Base-by-base conservation (phyloP, 2,329 filamentous ascomycete species). In the Pseudonectria foliicola region DNA sequence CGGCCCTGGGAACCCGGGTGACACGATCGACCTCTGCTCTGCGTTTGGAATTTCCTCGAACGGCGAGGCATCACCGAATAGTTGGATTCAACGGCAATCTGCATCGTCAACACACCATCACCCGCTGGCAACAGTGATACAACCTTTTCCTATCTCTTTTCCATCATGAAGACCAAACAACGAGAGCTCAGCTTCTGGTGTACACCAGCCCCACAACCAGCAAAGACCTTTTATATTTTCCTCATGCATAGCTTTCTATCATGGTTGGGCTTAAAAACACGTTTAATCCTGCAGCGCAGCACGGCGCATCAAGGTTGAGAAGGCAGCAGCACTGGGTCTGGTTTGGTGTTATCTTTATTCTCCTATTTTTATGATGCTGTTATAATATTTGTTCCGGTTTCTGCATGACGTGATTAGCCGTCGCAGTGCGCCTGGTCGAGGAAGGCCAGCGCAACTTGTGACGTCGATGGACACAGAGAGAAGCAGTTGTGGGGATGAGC, bases 241-340 rank as follows among this genome's bases (percentile, higher is more conserved):
- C 36, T 45, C 45, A 52, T 50, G 51, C 58, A 54, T 53, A 50
- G 52, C 52, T 55, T 62, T 49, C 41, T 50, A 53, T 56, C 43
- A 57, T 48, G 53, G 52, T 45, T 54, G 56, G 55, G 53, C 39
- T 55, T 46, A n/a, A 37, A 58, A 48, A 49, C 44, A 50, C 44
- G 49, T 56, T 52, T 55, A 52, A 54, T 53, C 53, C 55, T 59
- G 53, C 51, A 57, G 59, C 59, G 56, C 60, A 58, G 54, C 55
- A 59, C 50, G 55, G 59, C 59, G 60, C 58, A 58, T 41, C 53
- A 51, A 52, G 57, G 56, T 53, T 47, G 58, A 56, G 49, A 46
- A 53, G 54, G 58, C 18, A 21, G 49, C 50, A 57, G 56, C 59
- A 60, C 62, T 61, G 56, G 56, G 55, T 61, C 43, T 56, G 53